Conservation (phyloP, 495 filamentous ascomycete species). For the Penicillium herquei region DNA sequence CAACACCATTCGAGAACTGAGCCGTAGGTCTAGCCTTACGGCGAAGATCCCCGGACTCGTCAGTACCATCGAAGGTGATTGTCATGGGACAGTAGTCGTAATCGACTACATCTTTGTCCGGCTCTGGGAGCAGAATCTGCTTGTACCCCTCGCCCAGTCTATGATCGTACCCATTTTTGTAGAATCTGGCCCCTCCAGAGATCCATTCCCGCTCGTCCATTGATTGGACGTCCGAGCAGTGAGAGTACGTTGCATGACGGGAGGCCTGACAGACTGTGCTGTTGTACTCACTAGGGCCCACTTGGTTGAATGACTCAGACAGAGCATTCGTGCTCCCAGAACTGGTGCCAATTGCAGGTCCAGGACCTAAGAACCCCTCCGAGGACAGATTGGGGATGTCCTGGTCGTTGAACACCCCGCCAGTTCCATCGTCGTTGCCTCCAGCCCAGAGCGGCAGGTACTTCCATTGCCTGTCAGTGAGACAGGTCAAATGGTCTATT, state of each 20-base stretch:
- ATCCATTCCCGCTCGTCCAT: slow-evolving; percentile 3
- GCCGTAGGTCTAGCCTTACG: too few species aligned
- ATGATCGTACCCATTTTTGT: too few species aligned
- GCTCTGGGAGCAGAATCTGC: too few species aligned
- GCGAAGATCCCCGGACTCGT: too few species aligned
- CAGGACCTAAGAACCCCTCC: slow-evolving; percentile 42
- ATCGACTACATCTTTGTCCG: too few species aligned
- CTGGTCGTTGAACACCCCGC: slow-evolving; percentile 48
- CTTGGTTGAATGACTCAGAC: slow-evolving; percentile 21
- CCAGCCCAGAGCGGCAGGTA: slow-evolving; percentile 57
- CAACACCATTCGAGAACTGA: too few species aligned
- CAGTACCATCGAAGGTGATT: too few species aligned
- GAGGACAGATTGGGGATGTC: slow-evolving; percentile 37
- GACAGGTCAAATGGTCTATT: slow-evolving; percentile 45
- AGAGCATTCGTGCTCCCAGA: slow-evolving; percentile 19
- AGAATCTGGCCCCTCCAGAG: too few species aligned
- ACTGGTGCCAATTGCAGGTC: slow-evolving; percentile 43
- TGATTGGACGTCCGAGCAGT: slow-evolving; percentile 28
- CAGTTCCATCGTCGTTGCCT: slow-evolving; percentile 53
- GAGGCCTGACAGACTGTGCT: slow-evolving; percentile 37
- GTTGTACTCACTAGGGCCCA: slow-evolving; percentile 25
- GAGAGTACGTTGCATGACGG: slow-evolving; percentile 29
- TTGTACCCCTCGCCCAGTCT: too few species aligned
- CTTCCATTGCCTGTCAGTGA: slow-evolving; percentile 49
- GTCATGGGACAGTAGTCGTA: too few species aligned